These are phyloP conservation scores for Filosporella fistucella DNA, from an alignment of 495 filamentous ascomycete species.

Conservation along the genomic window DNA sequence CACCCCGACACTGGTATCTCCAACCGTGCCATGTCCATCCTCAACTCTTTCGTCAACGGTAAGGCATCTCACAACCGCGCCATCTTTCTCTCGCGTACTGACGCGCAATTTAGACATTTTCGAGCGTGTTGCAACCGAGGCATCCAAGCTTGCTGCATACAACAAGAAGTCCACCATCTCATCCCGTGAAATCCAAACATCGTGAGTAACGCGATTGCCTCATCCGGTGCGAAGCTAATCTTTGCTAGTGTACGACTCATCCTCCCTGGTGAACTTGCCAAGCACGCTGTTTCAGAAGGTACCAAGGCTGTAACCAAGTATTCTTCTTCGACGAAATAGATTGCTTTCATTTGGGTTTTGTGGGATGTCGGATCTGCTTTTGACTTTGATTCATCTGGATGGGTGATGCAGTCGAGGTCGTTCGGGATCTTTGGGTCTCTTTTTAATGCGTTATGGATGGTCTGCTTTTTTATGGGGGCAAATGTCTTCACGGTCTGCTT, in stretches of 20 bases:
- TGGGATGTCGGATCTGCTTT: slow-evolving; percentile 39
- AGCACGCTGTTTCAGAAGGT: slow-evolving; percentile 98
- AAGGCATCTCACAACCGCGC: no score
- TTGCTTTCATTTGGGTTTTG: slow-evolving; percentile 37
- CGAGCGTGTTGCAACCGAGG: slow-evolving; percentile 98
- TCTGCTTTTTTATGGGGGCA: slow-evolving; percentile 71
- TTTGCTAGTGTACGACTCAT: slow-evolving; percentile 76
- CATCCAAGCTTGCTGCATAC: slow-evolving; percentile 98
- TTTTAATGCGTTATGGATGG: slow-evolving; percentile 91
- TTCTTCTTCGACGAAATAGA: slow-evolving; percentile 98
- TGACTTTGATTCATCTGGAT: slow-evolving; percentile 52
- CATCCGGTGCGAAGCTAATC: slow-evolving; percentile 15
- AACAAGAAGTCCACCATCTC: slow-evolving; percentile 99
- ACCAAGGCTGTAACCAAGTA: slow-evolving; percentile 99
- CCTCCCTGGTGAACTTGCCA: slow-evolving; percentile 95
- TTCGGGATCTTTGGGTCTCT: slow-evolving; percentile 66
- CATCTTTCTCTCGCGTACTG: slow-evolving; percentile 20
- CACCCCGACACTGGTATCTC: slow-evolving; percentile 99
- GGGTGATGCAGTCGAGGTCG: slow-evolving; percentile 57
- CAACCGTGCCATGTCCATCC: slow-evolving; percentile 98
- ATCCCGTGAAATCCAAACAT: slow-evolving; percentile 98
- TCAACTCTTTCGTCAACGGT: slow-evolving; percentile 99
- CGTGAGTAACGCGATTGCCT: slow-evolving; percentile 43
- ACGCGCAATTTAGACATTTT: slow-evolving; percentile 76
- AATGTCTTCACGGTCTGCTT: slow-evolving; percentile 67